Conservation (phyloP, 2,329 filamentous ascomycete genomes). For the Aspergillus piperis region DNA sequence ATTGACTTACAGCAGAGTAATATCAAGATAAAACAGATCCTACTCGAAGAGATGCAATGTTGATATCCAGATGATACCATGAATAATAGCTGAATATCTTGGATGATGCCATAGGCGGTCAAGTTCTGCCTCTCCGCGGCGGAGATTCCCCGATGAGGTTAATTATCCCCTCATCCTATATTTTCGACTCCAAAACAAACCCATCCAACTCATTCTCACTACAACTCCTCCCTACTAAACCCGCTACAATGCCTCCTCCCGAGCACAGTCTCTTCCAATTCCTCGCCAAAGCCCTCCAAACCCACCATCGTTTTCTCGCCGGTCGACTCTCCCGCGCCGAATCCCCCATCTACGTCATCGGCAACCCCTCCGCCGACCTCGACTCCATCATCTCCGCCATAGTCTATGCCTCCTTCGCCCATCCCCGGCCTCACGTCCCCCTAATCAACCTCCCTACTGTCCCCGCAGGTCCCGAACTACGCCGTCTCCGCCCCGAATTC, state of each 20-base stretch:
- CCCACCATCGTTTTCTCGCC: conserved; percentile 31
- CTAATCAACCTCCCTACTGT: conserved; percentile 59
- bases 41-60: no score
- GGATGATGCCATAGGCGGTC: not conserved
- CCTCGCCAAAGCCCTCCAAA: conserved; percentile 35
- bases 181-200: no score
- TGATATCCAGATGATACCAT: no score
- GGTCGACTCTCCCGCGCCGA: conserved; percentile 22
- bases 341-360: conserved; percentile 43
- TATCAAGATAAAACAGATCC: no score
- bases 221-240: not conserved
- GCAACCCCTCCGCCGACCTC: conserved; percentile 56
- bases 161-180: not conserved
- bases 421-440: conserved; percentile 54
- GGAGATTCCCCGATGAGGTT: not conserved
- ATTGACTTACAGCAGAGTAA: no score
- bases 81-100: no score
- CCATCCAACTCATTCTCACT: no score
- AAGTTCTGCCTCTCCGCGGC: conserved; percentile 8
- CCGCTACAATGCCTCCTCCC: conserved; percentile 6
- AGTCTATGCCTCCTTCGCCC: conserved; percentile 60
- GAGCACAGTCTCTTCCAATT: conserved; percentile 37
- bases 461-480: conserved; percentile 49
- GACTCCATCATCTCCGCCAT: conserved; percentile 65
- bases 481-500: conserved; percentile 59